Percentiles rank a stretch among this genome's conserved stretches.
phyloP scores from a whole-genome alignment of 2,329 filamentous ascomycete species.

The Xylariaceae sp. region DNA sequence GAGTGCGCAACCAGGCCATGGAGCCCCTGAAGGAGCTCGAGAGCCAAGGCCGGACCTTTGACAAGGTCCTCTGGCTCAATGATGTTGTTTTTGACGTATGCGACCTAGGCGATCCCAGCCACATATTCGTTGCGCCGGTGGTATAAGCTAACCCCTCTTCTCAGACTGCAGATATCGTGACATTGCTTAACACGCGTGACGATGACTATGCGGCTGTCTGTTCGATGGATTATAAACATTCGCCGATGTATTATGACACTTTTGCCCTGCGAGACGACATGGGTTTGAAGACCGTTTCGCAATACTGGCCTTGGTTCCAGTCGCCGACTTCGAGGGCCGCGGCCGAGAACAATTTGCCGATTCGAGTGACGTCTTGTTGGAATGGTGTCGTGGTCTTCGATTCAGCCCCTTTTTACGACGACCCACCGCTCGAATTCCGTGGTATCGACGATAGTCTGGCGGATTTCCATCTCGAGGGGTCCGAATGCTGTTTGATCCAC shows the following conservation, averaged over 20 bases:
- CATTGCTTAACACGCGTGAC: slow-evolving; percentile 48
- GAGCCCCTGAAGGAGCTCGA: slow-evolving; percentile 50
- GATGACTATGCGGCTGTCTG: slow-evolving; percentile 56
- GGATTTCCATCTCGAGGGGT: slow-evolving; percentile 51
- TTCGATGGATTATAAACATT: slow-evolving; percentile 52
- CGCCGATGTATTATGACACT: slow-evolving; percentile 55
- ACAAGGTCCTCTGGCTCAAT: slow-evolving; percentile 55
- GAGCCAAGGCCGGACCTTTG: slow-evolving; percentile 45
- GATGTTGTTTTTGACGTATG: slow-evolving; percentile 54
- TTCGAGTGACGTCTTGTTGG: slow-evolving; percentile 62
- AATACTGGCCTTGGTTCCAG: slow-evolving; percentile 57
- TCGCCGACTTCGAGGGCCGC: slow-evolving; percentile 38
- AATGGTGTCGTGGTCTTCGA: slow-evolving; percentile 53
- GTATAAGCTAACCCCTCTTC: slow-evolving; percentile 17
- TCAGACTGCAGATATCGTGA: slow-evolving; percentile 43
- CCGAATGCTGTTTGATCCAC: slow-evolving; percentile 59
- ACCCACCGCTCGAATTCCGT: slow-evolving; percentile 51
- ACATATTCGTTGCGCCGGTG: slow-evolving; percentile 1
- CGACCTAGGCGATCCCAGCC: slow-evolving; percentile 11
- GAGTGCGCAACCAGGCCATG: slow-evolving; percentile 58
- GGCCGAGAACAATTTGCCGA: slow-evolving; percentile 44
- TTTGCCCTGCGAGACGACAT: slow-evolving; percentile 53
- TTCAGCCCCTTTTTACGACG: slow-evolving; percentile 43
- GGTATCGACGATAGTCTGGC: slow-evolving; percentile 55
- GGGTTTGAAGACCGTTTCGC: slow-evolving; percentile 47